Evolutionary conservation across 1,284 basidiomycete genomes (phyloP).

Genomic region (Ceratobasidium sp.): DNA sequence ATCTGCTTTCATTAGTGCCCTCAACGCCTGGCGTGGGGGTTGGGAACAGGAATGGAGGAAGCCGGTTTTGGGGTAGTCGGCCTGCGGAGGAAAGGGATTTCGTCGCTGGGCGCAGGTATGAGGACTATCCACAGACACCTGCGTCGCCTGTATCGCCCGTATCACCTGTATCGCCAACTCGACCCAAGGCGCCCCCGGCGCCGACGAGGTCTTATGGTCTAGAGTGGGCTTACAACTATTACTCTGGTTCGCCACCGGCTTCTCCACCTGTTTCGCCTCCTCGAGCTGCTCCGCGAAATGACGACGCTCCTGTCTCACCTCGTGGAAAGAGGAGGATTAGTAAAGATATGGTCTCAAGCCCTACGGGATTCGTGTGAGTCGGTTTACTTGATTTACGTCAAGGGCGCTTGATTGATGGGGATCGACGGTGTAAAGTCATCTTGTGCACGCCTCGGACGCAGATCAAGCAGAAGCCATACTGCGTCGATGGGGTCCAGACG

Average conservation of each 20-base stretch:
- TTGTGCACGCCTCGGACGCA: constrained; percentile 93
- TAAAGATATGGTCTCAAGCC: constrained; percentile 88
- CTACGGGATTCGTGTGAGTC: constrained; percentile 86
- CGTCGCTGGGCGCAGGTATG: constrained; percentile 73
- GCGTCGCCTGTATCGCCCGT: neutral
- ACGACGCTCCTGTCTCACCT: constrained; percentile 54
- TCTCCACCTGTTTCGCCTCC: constrained; percentile 27
- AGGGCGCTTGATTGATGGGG: constrained; percentile 35
- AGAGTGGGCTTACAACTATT: constrained; percentile 32
- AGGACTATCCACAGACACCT: constrained; percentile 61
- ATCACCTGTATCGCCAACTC: constrained; percentile 50
- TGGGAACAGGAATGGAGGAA: constrained; percentile 73
- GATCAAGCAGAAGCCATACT: constrained; percentile 93
- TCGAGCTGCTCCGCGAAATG: neutral
- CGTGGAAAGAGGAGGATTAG: constrained; percentile 74
- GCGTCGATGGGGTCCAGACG: constrained; percentile 90
- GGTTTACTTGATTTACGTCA: neutral
- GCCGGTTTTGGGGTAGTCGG: constrained; percentile 65
- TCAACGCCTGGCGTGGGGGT: constrained; percentile 61
- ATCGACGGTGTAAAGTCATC: constrained; percentile 70
- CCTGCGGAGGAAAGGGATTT: constrained; percentile 56
- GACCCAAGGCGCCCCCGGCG: constrained; percentile 51
- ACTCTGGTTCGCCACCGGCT: constrained; percentile 21
- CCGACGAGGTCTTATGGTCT: constrained; percentile 45
- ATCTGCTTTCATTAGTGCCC: constrained; percentile 83